A percentile compares a stretch with the other conserved stretches of the same genome.
Evolutionary conservation across 306 rosid genomes (phyloP).

Genomic region (Fragaria vesca): DNA sequence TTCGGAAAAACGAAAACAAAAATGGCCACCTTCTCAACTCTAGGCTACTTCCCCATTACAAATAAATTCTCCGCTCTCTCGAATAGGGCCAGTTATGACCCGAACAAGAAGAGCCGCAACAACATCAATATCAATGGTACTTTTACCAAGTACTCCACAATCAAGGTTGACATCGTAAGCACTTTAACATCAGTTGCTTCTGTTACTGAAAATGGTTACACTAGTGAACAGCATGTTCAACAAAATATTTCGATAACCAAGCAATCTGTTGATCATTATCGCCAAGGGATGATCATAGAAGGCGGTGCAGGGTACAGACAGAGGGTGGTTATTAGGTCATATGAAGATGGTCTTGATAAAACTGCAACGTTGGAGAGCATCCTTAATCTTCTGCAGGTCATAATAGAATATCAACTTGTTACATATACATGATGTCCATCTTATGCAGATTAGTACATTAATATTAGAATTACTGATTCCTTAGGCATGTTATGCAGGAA

Average conservation of each 20-base stretch:
- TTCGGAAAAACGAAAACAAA: not conserved
- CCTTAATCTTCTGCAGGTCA: constrained; percentile 84
- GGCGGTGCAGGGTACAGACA: constrained; percentile 84
- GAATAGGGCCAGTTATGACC: constrained; percentile 43
- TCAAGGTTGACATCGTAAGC: constrained; percentile 37
- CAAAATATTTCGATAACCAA: constrained; percentile 82
- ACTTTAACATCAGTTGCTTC: constrained; percentile 26
- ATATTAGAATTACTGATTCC: not conserved
- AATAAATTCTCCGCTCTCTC: constrained; percentile 36
- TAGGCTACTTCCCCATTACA: constrained; percentile 27
- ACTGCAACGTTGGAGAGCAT: constrained; percentile 85
- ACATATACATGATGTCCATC: not conserved
- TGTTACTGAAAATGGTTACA: constrained; percentile 35
- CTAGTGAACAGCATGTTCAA: constrained; percentile 30
- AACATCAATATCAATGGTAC: constrained; percentile 48
- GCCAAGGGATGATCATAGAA: constrained; percentile 73
- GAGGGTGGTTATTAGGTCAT: constrained; percentile 79
- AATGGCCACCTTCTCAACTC: constrained; percentile 42
- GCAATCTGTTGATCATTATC: constrained; percentile 65
- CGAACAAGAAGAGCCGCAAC: constrained; percentile 35
- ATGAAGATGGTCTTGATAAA: constrained; percentile 93
- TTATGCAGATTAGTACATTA: not conserved
- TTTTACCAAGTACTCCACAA: constrained; percentile 19
- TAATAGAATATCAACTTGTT: not conserved
- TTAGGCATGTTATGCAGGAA: constrained; percentile 45